Conservation (phyloP, 805 yeast genomes). For the Blastobotrys americana region DNA sequence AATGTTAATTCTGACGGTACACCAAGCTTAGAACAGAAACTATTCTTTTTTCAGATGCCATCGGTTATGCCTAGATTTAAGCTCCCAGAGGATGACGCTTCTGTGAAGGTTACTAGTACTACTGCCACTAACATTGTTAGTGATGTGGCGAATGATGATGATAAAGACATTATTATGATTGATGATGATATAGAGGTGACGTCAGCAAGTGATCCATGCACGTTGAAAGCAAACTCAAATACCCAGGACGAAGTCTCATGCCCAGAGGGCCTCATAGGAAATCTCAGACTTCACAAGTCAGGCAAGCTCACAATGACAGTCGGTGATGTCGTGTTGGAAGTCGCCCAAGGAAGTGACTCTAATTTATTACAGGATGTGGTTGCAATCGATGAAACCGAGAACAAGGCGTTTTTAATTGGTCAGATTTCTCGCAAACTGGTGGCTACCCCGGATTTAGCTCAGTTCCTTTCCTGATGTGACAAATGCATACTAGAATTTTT, state of each 20-base stretch:
- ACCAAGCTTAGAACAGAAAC: conserved; percentile 23
- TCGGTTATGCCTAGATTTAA: conserved; percentile 37
- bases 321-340: conserved; percentile 63
- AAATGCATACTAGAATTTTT: too few species aligned
- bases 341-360: conserved; percentile 62
- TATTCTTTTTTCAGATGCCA: conserved; percentile 44
- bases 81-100: not conserved
- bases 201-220: not conserved
- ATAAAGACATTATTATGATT: conserved; percentile 13
- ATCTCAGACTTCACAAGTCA: conserved; percentile 68
- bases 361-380: conserved; percentile 69
- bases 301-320: conserved; percentile 72
- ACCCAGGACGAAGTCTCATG: not conserved
- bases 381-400: conserved; percentile 41
- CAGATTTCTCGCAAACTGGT: conserved; percentile 49
- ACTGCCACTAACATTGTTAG: conserved; percentile 15
- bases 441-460: conserved; percentile 42
- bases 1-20: conserved; percentile 6
- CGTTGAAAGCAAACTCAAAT: too few species aligned
- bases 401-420: conserved; percentile 45
- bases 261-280: conserved; percentile 62
- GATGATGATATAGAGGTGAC: conserved; percentile 8
- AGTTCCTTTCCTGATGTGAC: too few species aligned
- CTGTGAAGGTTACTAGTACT: conserved; percentile 4
- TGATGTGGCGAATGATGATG: conserved; percentile 6